Evolutionary conservation across 129 eudicot species (phyloP).

Genomic region (Erigeron canadensis): DNA sequence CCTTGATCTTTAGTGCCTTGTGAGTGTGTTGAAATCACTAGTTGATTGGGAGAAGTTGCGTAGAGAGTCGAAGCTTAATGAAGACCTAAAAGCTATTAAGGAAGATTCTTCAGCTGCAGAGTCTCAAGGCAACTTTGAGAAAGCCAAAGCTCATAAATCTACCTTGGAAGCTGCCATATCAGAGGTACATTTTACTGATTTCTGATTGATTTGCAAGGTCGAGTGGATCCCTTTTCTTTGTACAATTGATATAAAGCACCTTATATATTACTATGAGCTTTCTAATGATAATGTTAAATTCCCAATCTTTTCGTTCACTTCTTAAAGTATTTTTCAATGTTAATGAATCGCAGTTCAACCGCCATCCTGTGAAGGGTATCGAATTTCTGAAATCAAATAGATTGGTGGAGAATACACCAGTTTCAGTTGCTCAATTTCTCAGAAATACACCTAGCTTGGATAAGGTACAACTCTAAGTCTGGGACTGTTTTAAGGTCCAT

Average conservation of each 20-base stretch:
- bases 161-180: constrained; percentile 91
- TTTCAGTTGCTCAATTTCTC: constrained; percentile 89
- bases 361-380: constrained; percentile 74
- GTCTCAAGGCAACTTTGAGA: constrained; percentile 73
- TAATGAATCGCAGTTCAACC: constrained; percentile 69
- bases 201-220: constrained; percentile 9
- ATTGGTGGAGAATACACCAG: constrained; percentile 86
- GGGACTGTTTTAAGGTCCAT: background rate
- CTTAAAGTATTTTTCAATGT: background rate
- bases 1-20: constrained; percentile 66
- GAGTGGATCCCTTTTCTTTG: background rate
- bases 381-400: constrained; percentile 66
- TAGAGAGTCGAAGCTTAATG: constrained; percentile 61
- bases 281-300: constrained; percentile 8
- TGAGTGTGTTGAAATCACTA: constrained; percentile 79
- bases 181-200: constrained; percentile 48
- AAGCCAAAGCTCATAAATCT: constrained; percentile 90
- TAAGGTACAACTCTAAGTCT: constrained; percentile 49
- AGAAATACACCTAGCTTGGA: constrained; percentile 73
- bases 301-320: background rate
- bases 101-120: constrained; percentile 49
- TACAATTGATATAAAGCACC: background rate
- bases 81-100: constrained; percentile 39
- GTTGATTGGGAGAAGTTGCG: constrained; percentile 88
- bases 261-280: constrained; percentile 4